Evolutionary conservation across 2,329 filamentous ascomycete species (phyloP), one percentile per base, ranked within the genome.

Genomic region (Pseudocercospora macadamiae): DNA sequence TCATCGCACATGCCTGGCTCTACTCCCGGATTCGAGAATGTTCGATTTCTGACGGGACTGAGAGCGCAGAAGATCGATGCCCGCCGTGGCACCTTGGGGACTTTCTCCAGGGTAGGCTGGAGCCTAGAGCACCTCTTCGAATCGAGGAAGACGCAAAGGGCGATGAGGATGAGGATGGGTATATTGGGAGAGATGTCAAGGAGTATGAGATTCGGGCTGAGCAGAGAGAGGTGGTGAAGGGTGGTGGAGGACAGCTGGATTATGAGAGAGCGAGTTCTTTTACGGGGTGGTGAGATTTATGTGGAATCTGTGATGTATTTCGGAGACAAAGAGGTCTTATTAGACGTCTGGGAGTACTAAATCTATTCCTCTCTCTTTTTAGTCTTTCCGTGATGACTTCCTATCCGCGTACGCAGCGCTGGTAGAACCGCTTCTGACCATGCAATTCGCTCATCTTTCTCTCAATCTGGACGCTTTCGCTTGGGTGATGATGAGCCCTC

Each of bases 61-160:
- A 56, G 16, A 26, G 44, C 6, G 45, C 51, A 8, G 45, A 51
- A 14, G 49, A n/a, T n/a, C 26, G 39, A 2, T 59, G 51, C 19
- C 51, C 52, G 9, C 51, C 42, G 1, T 70, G 69, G 69, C 64
- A 36, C 12, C 36, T 70, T 6, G 67, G 68, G 52, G 59, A 62
- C 10, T 69, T 64, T 28, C 51, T 69, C 8, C 55, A 26, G n/a
- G 65, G 67, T 8, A 61, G 57, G 8, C 51, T 66, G 12, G 58
- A 44, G 32, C 34, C 54, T 26, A 51, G 59, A 44, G 51, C 36
- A n/a, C 37, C 57, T 7, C 49, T 55, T 25, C 54, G 57, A 39
- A 55, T 62, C 18, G 54, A 54, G 49, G 28, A 30, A 4, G 55
- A 60, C 39, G 61, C 25, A 7, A 60, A 60, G 34, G 64, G 65